Base-by-base conservation (phyloP, 495 filamentous ascomycete genomes). In the Neurospora cerealis region DNA sequence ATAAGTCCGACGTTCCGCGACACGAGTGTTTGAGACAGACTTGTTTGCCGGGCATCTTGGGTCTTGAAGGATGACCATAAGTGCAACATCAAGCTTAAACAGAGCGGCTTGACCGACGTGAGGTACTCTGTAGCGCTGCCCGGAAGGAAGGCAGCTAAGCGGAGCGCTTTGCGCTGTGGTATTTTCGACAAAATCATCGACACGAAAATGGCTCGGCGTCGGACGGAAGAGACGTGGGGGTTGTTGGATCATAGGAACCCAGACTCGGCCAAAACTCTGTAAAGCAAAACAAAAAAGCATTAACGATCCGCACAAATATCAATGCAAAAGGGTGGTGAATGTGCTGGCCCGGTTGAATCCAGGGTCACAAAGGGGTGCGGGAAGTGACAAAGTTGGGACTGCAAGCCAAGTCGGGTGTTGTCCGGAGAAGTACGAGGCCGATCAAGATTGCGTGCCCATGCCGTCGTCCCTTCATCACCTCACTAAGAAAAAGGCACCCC, bases 211-310 rank as follows among this genome's bases (percentile, higher is more conserved):
- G 28, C 15, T 42, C 70, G 39, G 39, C 11, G 70, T 71, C 37
- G 70, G 40, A 34, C 39, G 28, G 10, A 34, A 66, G 54, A 66
- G n/a, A 70, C 21, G n/a, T 71, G 34, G 24, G 5, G 48, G 28
- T 40, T 21, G n/a, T 21, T 70, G 44, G 75, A 75, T 83, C 79
- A 85, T 71, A 85, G 77, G 81, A 85, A 85, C 42, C 83, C 83
- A 71, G 83, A 85, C 76, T 85, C 83, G 75, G 83, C 83, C 74
- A 85, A 74, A 48, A 85, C 83, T 77, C 83, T 85, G 72, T 72
- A 73, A 42, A n/a, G 48, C 19, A 24, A 70, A 34, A 44, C 38
- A 46, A 60, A 70, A 76, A 39, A 76, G 54, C 37, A 72, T 66
- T 66, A 66, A 34, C 24, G 15, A 66, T 34, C 24, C 13, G 28